Base-by-base conservation (phyloP, 2,329 filamentous ascomycete species). In the Alternaria postmessia region DNA sequence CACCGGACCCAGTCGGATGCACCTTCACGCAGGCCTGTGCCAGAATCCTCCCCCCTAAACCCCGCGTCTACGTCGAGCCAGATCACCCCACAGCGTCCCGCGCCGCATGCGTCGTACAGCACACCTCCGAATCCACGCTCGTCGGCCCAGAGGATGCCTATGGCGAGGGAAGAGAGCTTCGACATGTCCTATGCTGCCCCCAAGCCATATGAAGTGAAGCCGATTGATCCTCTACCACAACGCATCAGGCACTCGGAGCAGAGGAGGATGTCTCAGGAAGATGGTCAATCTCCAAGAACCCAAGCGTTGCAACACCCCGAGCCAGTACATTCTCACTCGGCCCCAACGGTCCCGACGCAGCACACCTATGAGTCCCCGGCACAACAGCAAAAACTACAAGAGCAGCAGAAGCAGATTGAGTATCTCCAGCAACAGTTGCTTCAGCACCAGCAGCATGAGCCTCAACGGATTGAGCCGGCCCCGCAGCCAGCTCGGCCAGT, bases 301-400 rank as follows among this genome's bases (percentile, higher is more conserved):
- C 71, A 69, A 36, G 61, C 67, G 4, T 70, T 70, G 43, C 68
- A 62, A 32, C 72, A 65, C n/a, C 68, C 67, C 7, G 75, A 74
- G 55, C 66, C 82, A 16, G 69, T 75, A 24, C 81, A 84, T 62
- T 76, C 81, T 1, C 76, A 82, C 60, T 84, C 81, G n/a, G 80
- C 80, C 7, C 81, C 81, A 1, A 62, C 71, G 11, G 74, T 82
- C 11, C 80, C 80, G 4, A 76, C 74, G 1, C 74, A 75, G 41
- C 65, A 70, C 43, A 54, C 51, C 43, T 72, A 75, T 66, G 72
- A 74, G 22, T 51, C 36, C 3, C 48, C 65, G 54, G 34, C 53
- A 39, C 56, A 53, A 22, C 48, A 56, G 48, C 60, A 60, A 34
- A 49, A 52, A 36, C 47, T 59, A 16, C 67, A 70, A 22, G 48